These are phyloP conservation scores for Phaeosphaeria sp. DNA, from an alignment of 2,329 filamentous ascomycete genomes.

Conservation along the genomic window DNA sequence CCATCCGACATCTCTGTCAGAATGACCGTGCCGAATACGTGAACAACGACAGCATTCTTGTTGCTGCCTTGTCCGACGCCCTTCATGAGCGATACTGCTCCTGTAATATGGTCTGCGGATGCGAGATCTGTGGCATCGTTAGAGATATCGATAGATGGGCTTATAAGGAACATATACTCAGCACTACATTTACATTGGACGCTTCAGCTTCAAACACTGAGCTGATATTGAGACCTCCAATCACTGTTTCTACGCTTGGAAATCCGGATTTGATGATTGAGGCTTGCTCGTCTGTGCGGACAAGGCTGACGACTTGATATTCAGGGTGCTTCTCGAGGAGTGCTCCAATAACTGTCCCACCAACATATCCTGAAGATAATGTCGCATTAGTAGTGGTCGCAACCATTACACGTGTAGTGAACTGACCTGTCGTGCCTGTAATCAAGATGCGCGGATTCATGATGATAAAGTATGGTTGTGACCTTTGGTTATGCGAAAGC, in stretches of 20 bases:
- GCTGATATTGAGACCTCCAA: neutral
- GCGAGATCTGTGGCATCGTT: neutral
- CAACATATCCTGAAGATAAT: neutral
- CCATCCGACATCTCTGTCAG: neutral
- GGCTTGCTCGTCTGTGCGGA: neutral
- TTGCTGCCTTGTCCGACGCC: neutral
- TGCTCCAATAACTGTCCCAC: neutral
- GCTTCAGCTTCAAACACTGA: neutral
- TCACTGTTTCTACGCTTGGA: neutral
- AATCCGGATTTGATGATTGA: neutral
- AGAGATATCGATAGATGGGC: neutral
- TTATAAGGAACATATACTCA: neutral
- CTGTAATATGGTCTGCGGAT: neutral
- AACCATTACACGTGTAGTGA: neutral
- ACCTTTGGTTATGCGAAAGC: neutral
- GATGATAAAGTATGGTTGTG: neutral
- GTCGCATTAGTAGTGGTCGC: neutral
- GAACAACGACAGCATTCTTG: neutral
- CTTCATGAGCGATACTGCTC: neutral
- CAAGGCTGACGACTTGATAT: neutral
- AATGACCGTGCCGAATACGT: neutral
- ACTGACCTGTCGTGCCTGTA: neutral
- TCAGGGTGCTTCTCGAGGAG: neutral
- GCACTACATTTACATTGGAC: neutral
- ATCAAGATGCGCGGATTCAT: neutral